Base-by-base conservation (phyloP, 2,329 filamentous ascomycete species). In the Aspergillus sp. region DNA sequence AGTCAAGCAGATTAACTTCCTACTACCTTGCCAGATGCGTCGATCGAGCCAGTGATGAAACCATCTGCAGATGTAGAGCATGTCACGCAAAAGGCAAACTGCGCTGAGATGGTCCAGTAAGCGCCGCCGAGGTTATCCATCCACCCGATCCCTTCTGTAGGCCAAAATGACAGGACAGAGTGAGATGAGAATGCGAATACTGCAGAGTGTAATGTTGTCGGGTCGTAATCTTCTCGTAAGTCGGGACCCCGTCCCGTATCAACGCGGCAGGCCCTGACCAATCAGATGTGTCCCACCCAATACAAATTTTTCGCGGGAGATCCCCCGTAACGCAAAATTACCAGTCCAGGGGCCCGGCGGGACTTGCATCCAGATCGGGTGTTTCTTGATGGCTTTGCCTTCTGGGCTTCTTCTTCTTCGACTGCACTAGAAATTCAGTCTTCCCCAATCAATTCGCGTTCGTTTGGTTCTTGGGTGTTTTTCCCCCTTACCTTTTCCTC, bases 401-500 rank as follows among this genome's bases (percentile, higher is more conserved):
- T 50, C 47, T 50, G 47, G 47, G 47, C 47, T 50, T 50, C 47
- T 50, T 32, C 47, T 50, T 50, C 47, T 50, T 17, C 47, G 47
- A 32, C 23, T 30, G 47, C 32, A 15, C 52, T 55, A 25, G 52
- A 44, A 30, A 30, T 52, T 44, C 7, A 30, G 10, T 52, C 30
- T 32, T 52, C 17, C 25, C 48, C 39, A 52, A 52, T 58, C 30
- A 44, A 52, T 51, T 19, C 17, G n/a, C 47, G 25, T 30, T 23
- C 10, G n/a, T 23, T 32, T 23, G 27, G 13, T 39, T 32, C 47
- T 19, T 32, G 17, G 58, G 57, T 64, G 54, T 59, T 27, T 8
- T 27, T 58, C 63, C 60, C 51, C 51, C 57, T 54, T 51, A 36
- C 51, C 50, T 57, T 55, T 42, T 39, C 36, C 42, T 61, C 49